Base-by-base conservation (phyloP, 1,139 yeast species). In the Geotrichum macrosporum region DNA sequence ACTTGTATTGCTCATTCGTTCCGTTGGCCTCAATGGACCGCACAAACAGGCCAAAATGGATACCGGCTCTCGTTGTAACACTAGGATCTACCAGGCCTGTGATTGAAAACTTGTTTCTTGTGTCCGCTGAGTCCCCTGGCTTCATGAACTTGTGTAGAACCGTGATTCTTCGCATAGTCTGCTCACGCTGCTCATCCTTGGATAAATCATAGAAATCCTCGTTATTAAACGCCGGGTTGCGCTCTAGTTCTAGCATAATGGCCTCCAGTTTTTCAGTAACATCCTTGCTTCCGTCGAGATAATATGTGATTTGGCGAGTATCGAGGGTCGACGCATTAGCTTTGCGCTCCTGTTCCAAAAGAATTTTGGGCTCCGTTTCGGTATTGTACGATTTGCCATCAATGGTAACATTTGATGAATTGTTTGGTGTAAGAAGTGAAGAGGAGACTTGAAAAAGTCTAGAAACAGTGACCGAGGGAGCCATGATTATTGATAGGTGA, bases 1-100 rank as follows among this genome's bases (percentile, higher is more conserved):
- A 87, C 27, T 68, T 64, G 46, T 72, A 65, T 61, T 76, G 80
- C 46, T 68, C 72, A 43, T 73, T 71, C 3, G 89, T 79, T 55
- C 88, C 89, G 51, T 81, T 79, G 45, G 88, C 87, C 55, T 74
- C 75, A 50, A 83, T 68, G 53, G 88, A 80, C 54, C 77, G 76
- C 53, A 81, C 71, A 59, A 82, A 83, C 46, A 83, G 72, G 4
- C 85, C 87, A 56, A 78, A 70, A 66, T 83, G 84, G 42, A 83
- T 83, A 35, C 82, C 83, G 39, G 78, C 63, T 49, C 86, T 74
- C 13, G 89, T 84, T 51, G 77, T 72, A 20, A 80, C 70, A 37
- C 80, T 76, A 42, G 84, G 75, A 61, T 82, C 80, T 56, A 72
- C 65, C 45, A 72, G 59, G 1, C 72, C 70, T 5, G 71, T 58